phyloP scores from a whole-genome alignment of 331 rosid genomes.

The Dryas integrifolia region DNA sequence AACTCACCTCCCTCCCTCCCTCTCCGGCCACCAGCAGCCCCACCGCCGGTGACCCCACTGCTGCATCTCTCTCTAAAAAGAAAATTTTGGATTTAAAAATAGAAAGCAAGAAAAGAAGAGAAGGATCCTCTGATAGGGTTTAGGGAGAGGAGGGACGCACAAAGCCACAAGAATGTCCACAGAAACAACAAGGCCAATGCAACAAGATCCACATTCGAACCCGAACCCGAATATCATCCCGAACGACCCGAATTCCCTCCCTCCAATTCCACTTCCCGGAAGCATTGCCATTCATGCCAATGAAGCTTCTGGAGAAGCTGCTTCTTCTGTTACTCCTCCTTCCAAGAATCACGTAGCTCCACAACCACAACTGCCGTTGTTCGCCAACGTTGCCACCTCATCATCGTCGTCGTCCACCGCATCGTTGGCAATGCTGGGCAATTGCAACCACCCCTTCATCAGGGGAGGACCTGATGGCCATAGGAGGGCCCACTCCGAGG shows the following conservation, averaged over 20 bases:
- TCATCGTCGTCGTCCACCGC: constrained; percentile 10
- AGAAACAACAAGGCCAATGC: not conserved
- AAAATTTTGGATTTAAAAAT: constrained; percentile 14
- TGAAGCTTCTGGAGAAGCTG: constrained; percentile 35
- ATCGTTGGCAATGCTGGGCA: constrained; percentile 16
- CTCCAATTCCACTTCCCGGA: not conserved
- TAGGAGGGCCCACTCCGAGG: constrained; percentile 75
- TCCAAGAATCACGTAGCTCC: not conserved
- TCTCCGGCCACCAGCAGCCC: no score
- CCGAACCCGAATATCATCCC: constrained; percentile 20
- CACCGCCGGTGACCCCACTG: no score
- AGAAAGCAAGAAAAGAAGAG: not conserved
- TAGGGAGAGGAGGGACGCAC: not conserved
- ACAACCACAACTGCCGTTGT: not conserved
- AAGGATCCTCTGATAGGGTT: no score
- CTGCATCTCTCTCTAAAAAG: not conserved
- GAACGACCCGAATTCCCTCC: not conserved
- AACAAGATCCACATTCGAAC: constrained; percentile 26
- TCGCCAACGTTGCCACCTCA: constrained; percentile 21
- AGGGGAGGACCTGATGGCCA: constrained; percentile 8
- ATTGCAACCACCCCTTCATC: constrained; percentile 22
- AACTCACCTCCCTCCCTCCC: no score
- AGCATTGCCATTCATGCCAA: not conserved
- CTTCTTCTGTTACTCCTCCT: not conserved
- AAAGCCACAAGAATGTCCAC: constrained; percentile 13